Base-by-base conservation (phyloP, 306 rosid genomes). In the Cyclanthera cordifolia region DNA sequence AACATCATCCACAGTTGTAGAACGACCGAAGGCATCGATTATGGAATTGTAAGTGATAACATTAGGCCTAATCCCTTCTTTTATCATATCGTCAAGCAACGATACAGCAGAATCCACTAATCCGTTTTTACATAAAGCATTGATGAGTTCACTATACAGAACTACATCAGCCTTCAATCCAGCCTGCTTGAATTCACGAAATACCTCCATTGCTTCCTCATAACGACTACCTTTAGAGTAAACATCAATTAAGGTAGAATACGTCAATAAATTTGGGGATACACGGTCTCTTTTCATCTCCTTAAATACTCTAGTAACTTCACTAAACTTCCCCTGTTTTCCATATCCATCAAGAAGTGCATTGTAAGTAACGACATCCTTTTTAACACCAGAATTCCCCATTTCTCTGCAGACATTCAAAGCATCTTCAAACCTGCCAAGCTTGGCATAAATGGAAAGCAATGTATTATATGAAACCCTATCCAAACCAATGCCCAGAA, bases 271-370 rank as follows among this genome's bases (percentile, higher is more conserved):
- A 49, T 87, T 87, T 1, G 94, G 96, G 20, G 67, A 52, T 8
- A 87, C 70, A 16, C 72, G 74, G 32, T 87, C 82, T 1, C 46
- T 76, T 81, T 82, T 85, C 99, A 93, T 93, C 71, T 83, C 83
- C 25, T 56, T 70, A 80, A 80, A 86, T 56, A 77, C 39, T 67
- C 79, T 77, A 63, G 67, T 74, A 58, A 87, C 94, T 69, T 89
- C 88, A 21, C 74, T 78, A 71, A 80, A 86, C 83, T 72, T 87
- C 61, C 85, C 85, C 28, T 87, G 91, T 78, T 84, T 93, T 61
- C 98, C 98, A 76, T 83, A 90, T 27, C 99, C 99, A 52, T 80
- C 89, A 8, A 93, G 79, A 61, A 93, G 90, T 32, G 96, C 90
- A 78, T 93, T 93, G 73, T 86, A 93, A 11, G 95, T 89, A 7